Conservation (phyloP, 441 rosid species). For the Euphorbia celastroides region DNA sequence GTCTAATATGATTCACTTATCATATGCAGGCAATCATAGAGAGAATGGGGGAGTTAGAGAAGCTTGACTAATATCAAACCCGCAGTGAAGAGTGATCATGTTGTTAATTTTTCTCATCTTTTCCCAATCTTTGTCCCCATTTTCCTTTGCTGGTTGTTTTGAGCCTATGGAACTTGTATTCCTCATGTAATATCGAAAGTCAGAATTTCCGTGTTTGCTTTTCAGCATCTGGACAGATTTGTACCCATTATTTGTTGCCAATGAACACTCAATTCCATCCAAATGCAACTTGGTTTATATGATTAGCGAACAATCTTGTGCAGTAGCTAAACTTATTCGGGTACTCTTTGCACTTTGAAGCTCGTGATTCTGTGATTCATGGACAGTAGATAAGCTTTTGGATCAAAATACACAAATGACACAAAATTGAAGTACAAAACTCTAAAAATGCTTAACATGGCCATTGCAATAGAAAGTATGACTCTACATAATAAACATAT, state of each 20-base stretch:
- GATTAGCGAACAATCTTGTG: background rate
- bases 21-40: conserved; percentile 83
- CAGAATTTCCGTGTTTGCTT: background rate
- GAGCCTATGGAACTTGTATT: conserved; percentile 6
- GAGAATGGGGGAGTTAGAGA: conserved; percentile 94
- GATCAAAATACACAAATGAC: no score
- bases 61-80: conserved; percentile 48
- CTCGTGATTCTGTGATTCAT: no score
- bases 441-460: no score
- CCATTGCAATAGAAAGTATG: background rate
- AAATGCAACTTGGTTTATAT: background rate
- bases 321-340: no score
- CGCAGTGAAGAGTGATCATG: conserved; percentile 8
- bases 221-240: background rate
- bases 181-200: conserved; percentile 13
- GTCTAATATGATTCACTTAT: background rate
- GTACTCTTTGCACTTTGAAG: no score
- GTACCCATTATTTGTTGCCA: background rate
- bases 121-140: background rate
- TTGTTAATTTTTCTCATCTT: conserved; percentile 10
- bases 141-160: conserved; percentile 15
- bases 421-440: no score
- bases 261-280: background rate
- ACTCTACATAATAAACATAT: background rate
- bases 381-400: no score